These are phyloP conservation scores for Hypoxylon fragiforme DNA, from an alignment of 495 filamentous ascomycete genomes.

Conservation along the genomic window DNA sequence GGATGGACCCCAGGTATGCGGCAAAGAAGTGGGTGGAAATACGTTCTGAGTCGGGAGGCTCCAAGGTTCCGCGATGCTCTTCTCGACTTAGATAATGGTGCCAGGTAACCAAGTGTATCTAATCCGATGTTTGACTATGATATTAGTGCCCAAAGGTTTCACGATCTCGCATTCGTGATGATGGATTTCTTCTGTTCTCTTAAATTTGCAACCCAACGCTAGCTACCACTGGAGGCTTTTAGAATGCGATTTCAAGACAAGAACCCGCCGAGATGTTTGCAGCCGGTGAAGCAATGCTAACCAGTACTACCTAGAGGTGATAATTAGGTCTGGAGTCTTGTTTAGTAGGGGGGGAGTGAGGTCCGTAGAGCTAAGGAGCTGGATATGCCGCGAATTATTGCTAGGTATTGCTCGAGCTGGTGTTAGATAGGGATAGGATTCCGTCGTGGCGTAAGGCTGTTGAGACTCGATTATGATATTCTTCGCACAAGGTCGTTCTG, in stretches of 20 bases:
- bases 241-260: slow-evolving; percentile 6
- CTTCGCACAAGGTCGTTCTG: slow-evolving; percentile 4
- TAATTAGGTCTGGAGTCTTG: too few species aligned
- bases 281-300: too few species aligned
- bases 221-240: not conserved
- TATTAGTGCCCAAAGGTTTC: slow-evolving; percentile 18
- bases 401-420: slow-evolving; percentile 11
- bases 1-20: not conserved
- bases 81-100: slow-evolving; percentile 5
- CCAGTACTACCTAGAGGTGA: not conserved
- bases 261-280: slow-evolving; percentile 8
- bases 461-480: slow-evolving; percentile 9
- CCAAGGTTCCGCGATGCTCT: slow-evolving; percentile 9
- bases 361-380: slow-evolving; percentile 1
- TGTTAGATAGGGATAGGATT: slow-evolving; percentile 3
- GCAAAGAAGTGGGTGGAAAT: slow-evolving; percentile 2
- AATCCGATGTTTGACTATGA: not conserved
- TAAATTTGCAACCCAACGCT: slow-evolving; percentile 2
- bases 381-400: not conserved
- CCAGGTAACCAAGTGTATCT: slow-evolving; percentile 10
- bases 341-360: not conserved
- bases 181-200: slow-evolving; percentile 1
- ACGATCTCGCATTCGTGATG: slow-evolving; percentile 16
- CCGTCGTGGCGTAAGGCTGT: slow-evolving; percentile 8
- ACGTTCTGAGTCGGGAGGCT: not conserved